A percentile compares a stretch with the other conserved stretches of the same genome.
Conservation (phyloP, 2,329 filamentous ascomycete genomes). For the Penicillium hesseltinei region DNA sequence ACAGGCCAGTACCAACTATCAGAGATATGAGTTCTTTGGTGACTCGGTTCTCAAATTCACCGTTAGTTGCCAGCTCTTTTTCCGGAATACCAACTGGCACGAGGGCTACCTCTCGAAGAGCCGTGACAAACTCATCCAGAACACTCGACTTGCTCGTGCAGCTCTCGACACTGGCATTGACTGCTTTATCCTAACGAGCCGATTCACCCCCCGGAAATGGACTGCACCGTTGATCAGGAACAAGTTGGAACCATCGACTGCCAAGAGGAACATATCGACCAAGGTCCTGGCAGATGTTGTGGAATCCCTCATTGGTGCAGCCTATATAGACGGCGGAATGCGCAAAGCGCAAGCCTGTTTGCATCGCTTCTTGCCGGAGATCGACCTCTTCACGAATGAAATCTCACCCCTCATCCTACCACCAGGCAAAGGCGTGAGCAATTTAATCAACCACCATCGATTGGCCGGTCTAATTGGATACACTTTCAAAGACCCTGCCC, state of each 20-base stretch:
- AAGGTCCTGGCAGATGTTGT: conserved; percentile 86
- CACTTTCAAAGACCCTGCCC: conserved; percentile 62
- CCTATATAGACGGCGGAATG: conserved; percentile 67
- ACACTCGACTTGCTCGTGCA: conserved; percentile 67
- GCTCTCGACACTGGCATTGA: conserved; percentile 65
- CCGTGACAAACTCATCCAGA: conserved; percentile 71
- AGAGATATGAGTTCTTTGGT: conserved; percentile 82
- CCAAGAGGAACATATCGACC: conserved; percentile 56
- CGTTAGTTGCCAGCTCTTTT: conserved; percentile 64
- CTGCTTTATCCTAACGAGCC: conserved; percentile 66
- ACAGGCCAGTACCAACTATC: conserved; percentile 65
- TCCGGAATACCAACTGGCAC: conserved; percentile 63
- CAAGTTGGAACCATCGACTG: conserved; percentile 14
- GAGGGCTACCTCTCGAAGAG: conserved; percentile 71
- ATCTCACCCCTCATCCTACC: conserved; percentile 2
- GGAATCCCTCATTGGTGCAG: conserved; percentile 77
- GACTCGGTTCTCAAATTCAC: conserved; percentile 79
- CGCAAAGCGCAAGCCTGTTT: conserved; percentile 63
- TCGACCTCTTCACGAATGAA: conserved; percentile 30
- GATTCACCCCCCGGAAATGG: conserved; percentile 73
- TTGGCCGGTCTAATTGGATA: conserved; percentile 57
- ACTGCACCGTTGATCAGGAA: conserved; percentile 59
- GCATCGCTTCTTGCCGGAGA: conserved; percentile 62
- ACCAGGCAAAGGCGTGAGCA: conserved; percentile 3
- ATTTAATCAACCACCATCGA: conserved; percentile 14